Conservation (phyloP, 1,284 basidiomycete genomes). For the Fomitiporia mediterranea region DNA sequence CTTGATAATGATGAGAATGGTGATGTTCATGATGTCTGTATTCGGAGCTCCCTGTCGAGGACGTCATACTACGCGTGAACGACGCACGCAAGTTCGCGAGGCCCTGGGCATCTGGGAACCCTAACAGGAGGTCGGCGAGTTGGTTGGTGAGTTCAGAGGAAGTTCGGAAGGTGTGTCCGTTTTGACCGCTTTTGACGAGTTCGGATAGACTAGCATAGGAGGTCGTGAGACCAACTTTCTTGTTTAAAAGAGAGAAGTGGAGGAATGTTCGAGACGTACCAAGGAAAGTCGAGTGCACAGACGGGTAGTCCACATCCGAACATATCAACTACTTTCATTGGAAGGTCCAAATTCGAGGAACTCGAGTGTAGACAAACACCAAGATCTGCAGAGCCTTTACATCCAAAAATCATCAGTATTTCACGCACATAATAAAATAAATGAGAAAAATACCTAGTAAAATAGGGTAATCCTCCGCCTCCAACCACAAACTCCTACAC, state of each 20-base stretch:
- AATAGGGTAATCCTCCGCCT: constrained; percentile 82
- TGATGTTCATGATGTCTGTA: not conserved
- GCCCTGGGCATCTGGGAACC: constrained; percentile 52
- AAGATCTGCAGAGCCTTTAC: constrained; percentile 81
- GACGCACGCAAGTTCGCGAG: constrained; percentile 49
- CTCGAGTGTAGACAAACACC: constrained; percentile 90
- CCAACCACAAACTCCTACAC: constrained; percentile 84
- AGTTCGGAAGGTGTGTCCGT: constrained; percentile 76
- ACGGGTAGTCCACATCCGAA: constrained; percentile 95
- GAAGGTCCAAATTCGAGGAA: constrained; percentile 88
- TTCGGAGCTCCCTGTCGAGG: too few relatives aligned
- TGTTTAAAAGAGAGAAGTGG: not conserved
- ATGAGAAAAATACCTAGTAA: constrained; percentile 57
- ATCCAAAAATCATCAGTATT: constrained; percentile 13
- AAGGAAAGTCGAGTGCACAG: constrained; percentile 83
- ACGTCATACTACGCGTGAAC: constrained; percentile 27
- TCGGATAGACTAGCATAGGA: constrained; percentile 64
- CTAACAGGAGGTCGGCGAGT: constrained; percentile 59
- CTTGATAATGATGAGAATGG: constrained; percentile 17
- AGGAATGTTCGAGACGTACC: constrained; percentile 42
- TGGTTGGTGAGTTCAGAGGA: constrained; percentile 68
- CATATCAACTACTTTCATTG: constrained; percentile 99
- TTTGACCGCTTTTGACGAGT: constrained; percentile 78
- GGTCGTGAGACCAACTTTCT: constrained; percentile 12
- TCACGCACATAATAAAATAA: constrained; percentile 4